These are phyloP conservation scores for Fraxinus baroniana DNA, from an alignment of 305 asterid species.

Conservation along the genomic window DNA sequence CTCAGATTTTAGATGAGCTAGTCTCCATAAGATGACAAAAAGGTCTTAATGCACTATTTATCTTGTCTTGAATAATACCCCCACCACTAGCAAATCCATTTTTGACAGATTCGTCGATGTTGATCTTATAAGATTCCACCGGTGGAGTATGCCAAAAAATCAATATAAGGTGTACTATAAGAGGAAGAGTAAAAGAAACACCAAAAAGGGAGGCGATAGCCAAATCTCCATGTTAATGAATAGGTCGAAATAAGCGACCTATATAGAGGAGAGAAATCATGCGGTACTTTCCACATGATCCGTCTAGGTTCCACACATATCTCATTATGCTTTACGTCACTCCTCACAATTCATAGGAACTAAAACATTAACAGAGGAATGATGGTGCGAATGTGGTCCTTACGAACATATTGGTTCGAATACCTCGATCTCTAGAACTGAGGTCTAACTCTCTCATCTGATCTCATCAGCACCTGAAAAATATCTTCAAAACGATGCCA, in stretches of 20 bases:
- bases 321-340: neutral
- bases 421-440: too few relatives aligned
- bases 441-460: too few relatives aligned
- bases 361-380: too few relatives aligned
- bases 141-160: neutral
- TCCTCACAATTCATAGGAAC: neutral
- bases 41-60: too few relatives aligned
- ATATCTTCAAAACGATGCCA: too few relatives aligned
- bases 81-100: neutral
- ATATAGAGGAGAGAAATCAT: neutral
- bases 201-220: neutral
- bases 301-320: neutral
- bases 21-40: too few relatives aligned
- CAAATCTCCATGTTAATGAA: neutral
- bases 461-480: too few relatives aligned
- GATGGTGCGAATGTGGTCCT: neutral
- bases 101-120: neutral
- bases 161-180: neutral
- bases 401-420: too few relatives aligned
- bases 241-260: neutral
- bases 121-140: neutral
- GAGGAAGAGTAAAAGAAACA: neutral
- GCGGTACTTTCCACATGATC: neutral
- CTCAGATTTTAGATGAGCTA: too few relatives aligned
- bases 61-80: neutral